Percentiles rank a stretch among this genome's conserved stretches.
These are phyloP conservation scores for Corchorus capsularis DNA, from an alignment of 345 rosid genomes.

Conservation along the genomic window DNA sequence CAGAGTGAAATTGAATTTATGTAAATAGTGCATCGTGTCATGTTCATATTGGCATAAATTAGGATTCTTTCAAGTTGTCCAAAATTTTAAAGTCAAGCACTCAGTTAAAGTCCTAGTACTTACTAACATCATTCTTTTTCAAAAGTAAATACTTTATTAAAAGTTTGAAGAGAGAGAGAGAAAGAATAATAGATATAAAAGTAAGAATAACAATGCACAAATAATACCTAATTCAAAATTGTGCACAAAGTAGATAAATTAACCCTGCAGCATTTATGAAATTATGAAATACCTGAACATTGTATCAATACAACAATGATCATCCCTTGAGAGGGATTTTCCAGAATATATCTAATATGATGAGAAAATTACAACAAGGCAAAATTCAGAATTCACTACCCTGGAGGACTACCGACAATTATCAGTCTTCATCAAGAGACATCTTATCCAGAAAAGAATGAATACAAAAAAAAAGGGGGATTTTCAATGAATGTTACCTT, in stretches of 20 bases:
- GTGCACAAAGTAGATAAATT: not conserved
- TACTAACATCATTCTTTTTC: not conserved
- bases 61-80: no score
- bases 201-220: no score
- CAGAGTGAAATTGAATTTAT: no score
- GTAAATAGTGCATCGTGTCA: not conserved
- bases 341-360: not conserved
- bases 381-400: not conserved
- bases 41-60: not conserved
- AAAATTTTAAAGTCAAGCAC: no score
- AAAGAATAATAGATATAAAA: no score
- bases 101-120: not conserved
- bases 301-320: not conserved
- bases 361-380: not conserved
- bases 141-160: not conserved
- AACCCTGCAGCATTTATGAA: not conserved
- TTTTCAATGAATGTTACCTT: not conserved
- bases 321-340: not conserved
- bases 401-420: not conserved
- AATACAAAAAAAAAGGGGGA: not conserved
- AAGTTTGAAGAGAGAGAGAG: not conserved
- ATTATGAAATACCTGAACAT: not conserved
- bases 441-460: not conserved
- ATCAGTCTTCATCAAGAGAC: not conserved
- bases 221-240: not conserved